Base-by-base conservation (phyloP, 208 protist species). In the Wallacemonas rigidus region DNA sequence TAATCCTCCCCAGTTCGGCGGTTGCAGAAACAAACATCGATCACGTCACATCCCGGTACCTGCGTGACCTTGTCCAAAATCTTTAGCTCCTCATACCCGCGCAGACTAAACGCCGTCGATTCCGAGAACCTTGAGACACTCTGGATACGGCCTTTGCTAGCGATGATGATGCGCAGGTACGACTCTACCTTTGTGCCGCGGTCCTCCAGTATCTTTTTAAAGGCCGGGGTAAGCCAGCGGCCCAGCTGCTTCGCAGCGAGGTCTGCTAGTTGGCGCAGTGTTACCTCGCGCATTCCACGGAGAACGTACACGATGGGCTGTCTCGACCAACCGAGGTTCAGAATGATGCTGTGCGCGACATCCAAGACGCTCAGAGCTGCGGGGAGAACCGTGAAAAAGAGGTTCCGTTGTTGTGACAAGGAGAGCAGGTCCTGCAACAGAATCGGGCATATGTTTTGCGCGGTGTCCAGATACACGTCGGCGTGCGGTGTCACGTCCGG, bases 11-110 rank as follows among this genome's bases (percentile, higher is more conserved):
- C 82, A 0, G 72, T 77, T 58, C 86, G 82, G 2, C 89, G 83
- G 48, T 79, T 76, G 73, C 82, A 94, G 62, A 90, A 94, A 39
- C 82, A 68, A 9, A 94, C 85, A 67, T 94, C 74, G 17, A 88
- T 69, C 7, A 72, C 53, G 17, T 67, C 62, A 47, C 83, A 75
- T n/a, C 75, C 79, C 3, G 74, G 44, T 8, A 78, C 56, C 43
- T 67, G 39, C 17, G 71, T 69, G 26, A 69, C 45, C 50, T 55
- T 55, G 51, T 69, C 64, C 5, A 69, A 1, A 12, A 58, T 8
- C 17, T 35, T 39, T 35, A 69, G 4, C 12, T 69, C 14, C 12
- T 41, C 5, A 4, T 5, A 8, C 3, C 14, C 12, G 8, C 9
- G 38, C 7, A 57, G 6, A 14, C 14, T 8, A 35, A 69, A 55